Evolutionary conservation across 148 eudicot genomes (phyloP).

Genomic region (Agrostemma githago): DNA sequence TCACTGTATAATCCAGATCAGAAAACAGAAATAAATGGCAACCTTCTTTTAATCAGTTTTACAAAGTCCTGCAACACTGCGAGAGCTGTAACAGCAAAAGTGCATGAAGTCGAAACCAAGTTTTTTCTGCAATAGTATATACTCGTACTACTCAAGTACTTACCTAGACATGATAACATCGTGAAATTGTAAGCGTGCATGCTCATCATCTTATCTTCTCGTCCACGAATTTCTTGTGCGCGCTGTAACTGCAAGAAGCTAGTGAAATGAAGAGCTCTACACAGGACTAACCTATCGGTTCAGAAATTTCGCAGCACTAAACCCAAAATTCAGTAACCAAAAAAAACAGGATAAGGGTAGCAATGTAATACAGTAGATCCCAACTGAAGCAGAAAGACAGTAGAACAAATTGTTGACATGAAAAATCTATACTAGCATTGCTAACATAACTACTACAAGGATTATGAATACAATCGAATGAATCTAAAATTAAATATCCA

Average conservation of each 20-base stretch:
- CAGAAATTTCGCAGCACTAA: not conserved
- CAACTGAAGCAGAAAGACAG: not conserved
- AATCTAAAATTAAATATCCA: conserved; percentile 13
- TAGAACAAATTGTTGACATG: too few species aligned
- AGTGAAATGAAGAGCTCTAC: not conserved
- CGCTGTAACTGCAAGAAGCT: not conserved
- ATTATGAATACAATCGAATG: conserved; percentile 29
- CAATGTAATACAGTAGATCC: not conserved
- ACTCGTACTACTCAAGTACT: too few species aligned
- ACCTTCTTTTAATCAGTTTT: too few species aligned
- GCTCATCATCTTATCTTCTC: not conserved
- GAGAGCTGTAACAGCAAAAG: too few species aligned
- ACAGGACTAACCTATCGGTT: not conserved
- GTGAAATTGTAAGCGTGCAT: not conserved
- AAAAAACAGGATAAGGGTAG: not conserved
- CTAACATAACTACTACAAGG: not conserved
- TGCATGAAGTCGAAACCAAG: too few species aligned
- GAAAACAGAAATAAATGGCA: too few species aligned
- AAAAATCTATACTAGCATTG: too few species aligned
- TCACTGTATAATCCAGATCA: too few species aligned
- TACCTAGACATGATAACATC: not conserved
- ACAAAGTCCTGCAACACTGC: too few species aligned
- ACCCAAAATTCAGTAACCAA: not conserved
- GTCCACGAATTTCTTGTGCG: not conserved
- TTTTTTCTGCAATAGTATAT: too few species aligned